Evolutionary conservation across 495 filamentous ascomycete genomes (phyloP).

Genomic region (Xylaria longipes): DNA sequence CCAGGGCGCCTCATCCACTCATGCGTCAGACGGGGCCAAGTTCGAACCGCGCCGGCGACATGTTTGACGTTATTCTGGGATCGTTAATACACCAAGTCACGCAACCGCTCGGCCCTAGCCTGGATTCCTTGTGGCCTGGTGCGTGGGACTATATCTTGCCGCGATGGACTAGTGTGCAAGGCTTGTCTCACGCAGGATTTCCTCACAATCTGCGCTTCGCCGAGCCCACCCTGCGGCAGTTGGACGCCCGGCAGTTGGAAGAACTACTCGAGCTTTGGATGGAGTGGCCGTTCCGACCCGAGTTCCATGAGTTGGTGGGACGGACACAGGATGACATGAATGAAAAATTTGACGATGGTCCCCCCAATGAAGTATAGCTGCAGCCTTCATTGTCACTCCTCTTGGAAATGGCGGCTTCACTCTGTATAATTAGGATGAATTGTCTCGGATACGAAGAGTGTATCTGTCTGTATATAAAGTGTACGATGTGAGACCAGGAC

Average conservation of each 20-base stretch:
- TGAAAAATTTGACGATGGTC: conserved; percentile 21
- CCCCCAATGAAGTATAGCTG: background rate
- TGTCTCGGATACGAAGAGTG: background rate
- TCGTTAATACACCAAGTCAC: conserved; percentile 29
- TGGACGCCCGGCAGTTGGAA: conserved; percentile 55
- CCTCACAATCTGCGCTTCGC: conserved; percentile 32
- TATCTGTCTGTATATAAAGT: background rate
- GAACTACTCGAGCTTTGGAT: conserved; percentile 59
- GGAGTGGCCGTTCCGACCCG: conserved; percentile 65
- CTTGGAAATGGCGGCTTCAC: background rate
- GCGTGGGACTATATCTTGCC: conserved; percentile 49
- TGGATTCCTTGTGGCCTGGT: conserved; percentile 47
- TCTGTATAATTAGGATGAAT: background rate
- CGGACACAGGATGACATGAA: conserved; percentile 37
- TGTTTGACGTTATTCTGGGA: conserved; percentile 45
- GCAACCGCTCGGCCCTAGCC: conserved; percentile 30
- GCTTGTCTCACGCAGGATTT: conserved; percentile 48
- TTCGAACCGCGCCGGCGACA: conserved; percentile 43
- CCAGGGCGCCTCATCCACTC: conserved; percentile 43
- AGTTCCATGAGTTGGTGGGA: conserved; percentile 48
- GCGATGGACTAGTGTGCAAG: conserved; percentile 47
- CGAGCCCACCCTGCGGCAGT: conserved; percentile 45
- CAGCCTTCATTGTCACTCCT: background rate
- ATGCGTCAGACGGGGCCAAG: conserved; percentile 45
- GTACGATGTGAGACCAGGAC: background rate